Base-by-base conservation (phyloP, 768 basidiomycete genomes). In the Cyclocybe aegerita region DNA sequence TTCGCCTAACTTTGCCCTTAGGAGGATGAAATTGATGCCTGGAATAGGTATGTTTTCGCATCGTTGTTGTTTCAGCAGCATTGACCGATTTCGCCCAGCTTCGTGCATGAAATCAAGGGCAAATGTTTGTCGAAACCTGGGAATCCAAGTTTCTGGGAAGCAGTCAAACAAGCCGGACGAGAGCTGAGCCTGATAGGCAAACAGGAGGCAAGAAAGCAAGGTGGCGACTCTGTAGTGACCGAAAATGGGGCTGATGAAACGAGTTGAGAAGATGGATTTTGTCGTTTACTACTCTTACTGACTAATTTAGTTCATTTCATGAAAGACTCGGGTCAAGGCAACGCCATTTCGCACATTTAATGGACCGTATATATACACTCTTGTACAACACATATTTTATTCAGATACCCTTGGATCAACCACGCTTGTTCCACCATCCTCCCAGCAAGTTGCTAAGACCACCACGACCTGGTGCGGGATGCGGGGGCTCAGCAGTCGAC, bases 21-120 rank as follows among this genome's bases (percentile, higher is more conserved):
- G 82, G 88, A 92, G 69, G 88, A 92, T 65, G 89, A 93, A 65
- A 80, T 92, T 34, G 86, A 88, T 39, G 80, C 79, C 31, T 93
- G 90, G 90, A 93, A 93, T 67, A 68, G 61, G 86, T 87, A 56
- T 57, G 80, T 72, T 34, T 40, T n/a, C 43, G 10, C 15, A 14
- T 46, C 29, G 30, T 37, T 43, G 49, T 11, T 34, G 4, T 16
- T 40, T 30, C 15, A 46, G 40, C 31, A 4, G 45, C 9, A 11
- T 37, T 17, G 14, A 8, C 38, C 3, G 16, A 40, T 49, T 31
- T 32, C 14, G 48, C 41, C 12, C 39, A 91, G 90, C 11, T 90
- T 90, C 61, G 53, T 92, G 40, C 66, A 61, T 10, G 72, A 81
- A 15, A 67, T 93, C 14, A 85, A 81, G 57, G 61, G 74, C 9